phyloP scores from a whole-genome alignment of 495 filamentous ascomycete genomes.

The Penicillium diatomitis region DNA sequence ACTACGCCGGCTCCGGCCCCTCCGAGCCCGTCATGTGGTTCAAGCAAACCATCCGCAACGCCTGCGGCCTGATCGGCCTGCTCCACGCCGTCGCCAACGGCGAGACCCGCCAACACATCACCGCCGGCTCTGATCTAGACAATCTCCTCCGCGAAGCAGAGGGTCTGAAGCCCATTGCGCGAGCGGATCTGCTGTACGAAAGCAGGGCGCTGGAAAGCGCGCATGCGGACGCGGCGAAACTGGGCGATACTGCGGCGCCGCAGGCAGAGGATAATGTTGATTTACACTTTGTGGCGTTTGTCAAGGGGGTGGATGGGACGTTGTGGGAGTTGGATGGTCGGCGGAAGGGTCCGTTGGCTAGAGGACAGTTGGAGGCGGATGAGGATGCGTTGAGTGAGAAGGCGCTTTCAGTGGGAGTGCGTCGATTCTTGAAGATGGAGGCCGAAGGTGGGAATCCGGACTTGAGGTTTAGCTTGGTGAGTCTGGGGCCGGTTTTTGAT shows the following conservation, averaged over 20 bases:
- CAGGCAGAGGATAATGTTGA: constrained; percentile 58
- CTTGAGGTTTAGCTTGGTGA: constrained; percentile 67
- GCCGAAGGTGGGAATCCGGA: constrained; percentile 47
- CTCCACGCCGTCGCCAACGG: constrained; percentile 67
- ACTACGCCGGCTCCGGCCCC: constrained; percentile 43
- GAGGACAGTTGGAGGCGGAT: constrained; percentile 41
- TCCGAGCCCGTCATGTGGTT: constrained; percentile 71
- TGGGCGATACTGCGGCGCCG: constrained; percentile 68
- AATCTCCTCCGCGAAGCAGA: constrained; percentile 37
- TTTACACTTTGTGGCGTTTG: constrained; percentile 80
- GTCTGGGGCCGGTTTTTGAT: constrained; percentile 57
- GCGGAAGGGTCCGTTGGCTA: constrained; percentile 58
- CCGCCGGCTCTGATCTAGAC: constrained; percentile 38
- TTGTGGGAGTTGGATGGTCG: constrained; percentile 83
- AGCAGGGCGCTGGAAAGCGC: constrained; percentile 61
- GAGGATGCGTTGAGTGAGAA: constrained; percentile 64
- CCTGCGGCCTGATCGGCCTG: constrained; percentile 78
- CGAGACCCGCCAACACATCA: constrained; percentile 34
- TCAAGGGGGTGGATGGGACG: constrained; percentile 57
- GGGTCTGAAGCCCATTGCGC: constrained; percentile 35
- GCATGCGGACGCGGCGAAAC: constrained; percentile 58
- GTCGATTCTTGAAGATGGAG: constrained; percentile 56
- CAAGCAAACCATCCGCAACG: constrained; percentile 81
- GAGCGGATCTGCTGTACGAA: constrained; percentile 66
- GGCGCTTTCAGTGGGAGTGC: constrained; percentile 51